A percentile compares a stretch with the other conserved stretches of the same genome.
These are phyloP conservation scores for Bassia scoparia DNA, from an alignment of 148 eudicot genomes.

Conservation along the genomic window DNA sequence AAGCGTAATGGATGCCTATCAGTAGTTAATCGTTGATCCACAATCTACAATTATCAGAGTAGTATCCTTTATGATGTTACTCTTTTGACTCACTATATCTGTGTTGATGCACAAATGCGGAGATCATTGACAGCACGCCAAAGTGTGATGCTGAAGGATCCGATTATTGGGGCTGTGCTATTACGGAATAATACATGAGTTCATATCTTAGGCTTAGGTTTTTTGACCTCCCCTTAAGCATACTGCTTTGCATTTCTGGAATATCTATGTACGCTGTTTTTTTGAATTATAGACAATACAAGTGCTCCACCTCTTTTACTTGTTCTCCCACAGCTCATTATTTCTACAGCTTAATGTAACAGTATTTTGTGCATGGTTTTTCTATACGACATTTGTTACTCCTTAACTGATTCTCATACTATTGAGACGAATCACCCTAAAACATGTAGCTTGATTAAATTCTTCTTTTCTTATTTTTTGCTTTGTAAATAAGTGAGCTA, in stretches of 20 bases:
- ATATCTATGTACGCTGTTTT: background rate
- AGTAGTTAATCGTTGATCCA: conserved; percentile 33
- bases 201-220: no score
- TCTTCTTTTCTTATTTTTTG: background rate
- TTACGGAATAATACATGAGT: conserved; percentile 36
- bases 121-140: conserved; percentile 96
- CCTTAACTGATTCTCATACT: background rate
- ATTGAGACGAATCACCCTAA: background rate
- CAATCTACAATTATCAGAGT: background rate
- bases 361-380: conserved; percentile 36
- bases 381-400: background rate
- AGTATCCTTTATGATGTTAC: background rate
- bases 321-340: conserved; percentile 66
- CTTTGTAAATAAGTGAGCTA: conserved; percentile 88
- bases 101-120: conserved; percentile 63
- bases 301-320: conserved; percentile 78
- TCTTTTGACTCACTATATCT: conserved; percentile 18
- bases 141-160: conserved; percentile 82
- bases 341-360: conserved; percentile 96
- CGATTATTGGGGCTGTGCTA: conserved; percentile 82
- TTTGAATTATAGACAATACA: conserved; percentile 70
- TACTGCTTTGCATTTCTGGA: background rate
- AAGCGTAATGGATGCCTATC: conserved; percentile 96
- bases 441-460: background rate
- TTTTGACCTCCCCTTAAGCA: background rate